Percentiles rank a stretch among this genome's conserved stretches.
Conservation (phyloP, 257 asterid species). For the Lithospermum erythrorhizon region DNA sequence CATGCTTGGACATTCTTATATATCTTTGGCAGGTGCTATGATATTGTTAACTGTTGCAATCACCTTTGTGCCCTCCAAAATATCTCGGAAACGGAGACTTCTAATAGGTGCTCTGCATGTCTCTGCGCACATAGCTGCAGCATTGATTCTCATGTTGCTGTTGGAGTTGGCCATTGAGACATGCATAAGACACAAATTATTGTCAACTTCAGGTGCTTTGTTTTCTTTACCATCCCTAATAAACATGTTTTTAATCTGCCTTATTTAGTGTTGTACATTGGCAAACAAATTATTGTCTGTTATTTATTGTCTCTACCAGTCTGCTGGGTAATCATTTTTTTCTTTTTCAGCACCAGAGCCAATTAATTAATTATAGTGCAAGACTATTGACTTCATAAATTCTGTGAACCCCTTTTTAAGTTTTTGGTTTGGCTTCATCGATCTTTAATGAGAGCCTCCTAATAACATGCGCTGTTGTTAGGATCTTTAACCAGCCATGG, state of each 20-base stretch:
- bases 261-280: neutral
- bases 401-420: neutral
- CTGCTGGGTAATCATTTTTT: neutral
- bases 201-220: conserved; percentile 74
- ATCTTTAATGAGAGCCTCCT: neutral
- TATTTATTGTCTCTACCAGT: neutral
- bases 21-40: conserved; percentile 70
- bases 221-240: conserved; percentile 2
- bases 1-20: conserved; percentile 69
- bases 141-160: conserved; percentile 83
- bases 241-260: neutral
- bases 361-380: neutral
- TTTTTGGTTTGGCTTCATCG: neutral
- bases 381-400: neutral
- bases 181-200: conserved; percentile 71
- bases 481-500: neutral
- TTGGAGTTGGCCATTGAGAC: conserved; percentile 89
- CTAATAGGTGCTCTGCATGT: conserved; percentile 81
- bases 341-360: too few relatives aligned
- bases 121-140: conserved; percentile 84
- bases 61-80: conserved; percentile 76
- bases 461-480: neutral
- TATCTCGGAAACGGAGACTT: conserved; percentile 61
- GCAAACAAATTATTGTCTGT: neutral
- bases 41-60: conserved; percentile 54